Conservation (phyloP, 257 asterid species). For the Salvia splendens region DNA sequence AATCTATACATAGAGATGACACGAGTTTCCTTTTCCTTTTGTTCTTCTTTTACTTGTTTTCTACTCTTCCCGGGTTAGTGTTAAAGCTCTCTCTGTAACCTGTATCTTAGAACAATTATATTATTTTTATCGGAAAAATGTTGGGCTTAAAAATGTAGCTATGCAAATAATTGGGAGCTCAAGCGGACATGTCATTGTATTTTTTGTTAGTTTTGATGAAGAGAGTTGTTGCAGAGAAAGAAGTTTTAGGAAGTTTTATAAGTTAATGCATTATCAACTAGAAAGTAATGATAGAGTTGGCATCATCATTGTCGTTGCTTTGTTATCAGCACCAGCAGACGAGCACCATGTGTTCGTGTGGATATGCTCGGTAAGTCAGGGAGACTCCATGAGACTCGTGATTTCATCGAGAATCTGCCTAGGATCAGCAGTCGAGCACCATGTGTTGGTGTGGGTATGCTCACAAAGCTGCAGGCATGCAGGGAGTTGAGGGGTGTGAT, state of each 20-base stretch:
- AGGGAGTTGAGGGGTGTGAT: slow-evolving; percentile 62
- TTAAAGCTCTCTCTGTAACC: slow-evolving; percentile 23
- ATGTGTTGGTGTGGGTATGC: too few species aligned
- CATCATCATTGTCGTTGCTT: slow-evolving; percentile 46
- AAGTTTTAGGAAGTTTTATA: too few species aligned
- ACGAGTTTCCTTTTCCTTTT: slow-evolving; percentile 1
- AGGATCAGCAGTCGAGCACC: too few species aligned
- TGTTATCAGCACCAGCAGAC: slow-evolving; percentile 39
- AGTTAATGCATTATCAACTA: too few species aligned
- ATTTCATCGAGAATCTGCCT: slow-evolving; percentile 45
- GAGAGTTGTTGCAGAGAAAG: not conserved
- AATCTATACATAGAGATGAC: not conserved
- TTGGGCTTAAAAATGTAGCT: not conserved
- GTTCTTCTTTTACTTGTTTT: not conserved
- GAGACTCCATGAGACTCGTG: slow-evolving; percentile 48
- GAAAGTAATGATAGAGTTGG: slow-evolving; percentile 35
- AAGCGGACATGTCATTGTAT: not conserved
- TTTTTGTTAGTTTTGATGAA: slow-evolving; percentile 2
- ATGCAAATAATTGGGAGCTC: slow-evolving; percentile 26
- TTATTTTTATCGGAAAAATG: not conserved
- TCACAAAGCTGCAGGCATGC: slow-evolving; percentile 46
- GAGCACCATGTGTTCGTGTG: slow-evolving; percentile 64
- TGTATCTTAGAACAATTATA: slow-evolving; percentile 20
- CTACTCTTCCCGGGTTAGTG: slow-evolving; percentile 2
- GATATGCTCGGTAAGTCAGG: slow-evolving; percentile 69